Evolutionary conservation across 2,329 filamentous ascomycete species (phyloP).

Genomic region (Anthostomella pinea): DNA sequence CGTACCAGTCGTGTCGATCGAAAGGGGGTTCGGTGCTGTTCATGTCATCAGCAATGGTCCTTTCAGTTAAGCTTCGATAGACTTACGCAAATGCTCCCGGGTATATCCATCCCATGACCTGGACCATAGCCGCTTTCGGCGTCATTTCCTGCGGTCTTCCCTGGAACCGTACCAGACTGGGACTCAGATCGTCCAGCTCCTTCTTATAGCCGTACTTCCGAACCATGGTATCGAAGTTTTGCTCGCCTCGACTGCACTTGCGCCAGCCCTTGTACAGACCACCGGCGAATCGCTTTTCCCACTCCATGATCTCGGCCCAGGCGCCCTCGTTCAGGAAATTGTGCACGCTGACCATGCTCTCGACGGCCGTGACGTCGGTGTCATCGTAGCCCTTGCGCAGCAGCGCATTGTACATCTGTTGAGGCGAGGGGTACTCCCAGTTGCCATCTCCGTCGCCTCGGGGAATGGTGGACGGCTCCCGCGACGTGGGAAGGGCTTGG

Average conservation of each 20-base stretch:
- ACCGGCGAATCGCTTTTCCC: constrained; percentile 81
- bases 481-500: constrained; percentile 70
- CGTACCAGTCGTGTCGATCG: constrained; percentile 96
- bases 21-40: constrained; percentile 78
- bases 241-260: constrained; percentile 71
- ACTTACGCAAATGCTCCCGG: constrained; percentile 75
- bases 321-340: constrained; percentile 98
- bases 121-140: constrained; percentile 83
- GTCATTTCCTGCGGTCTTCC: constrained; percentile 86
- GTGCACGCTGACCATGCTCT: constrained; percentile 96
- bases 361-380: constrained; percentile 88
- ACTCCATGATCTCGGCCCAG: constrained; percentile 91
- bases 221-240: constrained; percentile 46
- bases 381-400: constrained; percentile 94
- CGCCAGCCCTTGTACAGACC: constrained; percentile 73
- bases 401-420: constrained; percentile 99
- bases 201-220: constrained; percentile 47
- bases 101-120: constrained; percentile 74
- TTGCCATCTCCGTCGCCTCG: constrained; percentile 73
- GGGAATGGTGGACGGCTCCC: constrained; percentile 89
- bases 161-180: constrained; percentile 81
- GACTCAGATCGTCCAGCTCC: constrained; percentile 55
- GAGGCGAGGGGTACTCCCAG: constrained; percentile 97
- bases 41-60: background rate
- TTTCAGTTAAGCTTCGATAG: no score